Evolutionary conservation across 2,329 filamentous ascomycete genomes (phyloP), one percentile per base, ranked within the genome.

Genomic region (Penicillium sp.): DNA sequence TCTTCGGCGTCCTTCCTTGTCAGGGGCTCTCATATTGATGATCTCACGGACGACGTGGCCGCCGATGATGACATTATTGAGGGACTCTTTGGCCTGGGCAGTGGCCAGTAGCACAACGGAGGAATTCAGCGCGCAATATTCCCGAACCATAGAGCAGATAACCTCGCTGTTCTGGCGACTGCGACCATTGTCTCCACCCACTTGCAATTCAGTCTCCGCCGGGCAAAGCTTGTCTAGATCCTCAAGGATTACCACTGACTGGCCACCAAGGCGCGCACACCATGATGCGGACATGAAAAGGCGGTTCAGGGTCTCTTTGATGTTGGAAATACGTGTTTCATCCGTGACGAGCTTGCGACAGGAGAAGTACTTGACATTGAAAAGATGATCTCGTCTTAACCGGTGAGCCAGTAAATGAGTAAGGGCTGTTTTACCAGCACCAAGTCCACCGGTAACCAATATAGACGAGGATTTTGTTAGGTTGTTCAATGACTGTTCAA

Each of bases 11-110:
- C 86, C 86, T 58, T 96, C 89, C 69, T 98, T 98, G 61, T 91
- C 87, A 0, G 93, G 93, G 0, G 93, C 90, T 64, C 91, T 93
- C 48, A 98, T 73, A 39, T 84, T 84, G 29, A 97, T 75, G 54
- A 96, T 95, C 64, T 98, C 93, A 43, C 89, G 83, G 33, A 95
- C 87, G 31, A 97, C 83, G 67, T 97, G 91, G 1, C 90, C 88
- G 21, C 91, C 88, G 50, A 97, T 82, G 45, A 98, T 81, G 15
- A 95, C 82, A 58, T 87, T 90, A 68, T 98, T 93, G 43, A 98
- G 73, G 0, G 88, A 84, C 56, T 98, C 93, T 64, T 98, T 98
- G 17, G 85, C 84, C 67, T 95, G 89, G 0, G 91, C 89, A 19
- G 91, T 97, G 4, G 88, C 90, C 9, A 98, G 76, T 45, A 98